Conservation (phyloP, 2,329 filamentous ascomycete genomes). For the Dactylellina sp. region DNA sequence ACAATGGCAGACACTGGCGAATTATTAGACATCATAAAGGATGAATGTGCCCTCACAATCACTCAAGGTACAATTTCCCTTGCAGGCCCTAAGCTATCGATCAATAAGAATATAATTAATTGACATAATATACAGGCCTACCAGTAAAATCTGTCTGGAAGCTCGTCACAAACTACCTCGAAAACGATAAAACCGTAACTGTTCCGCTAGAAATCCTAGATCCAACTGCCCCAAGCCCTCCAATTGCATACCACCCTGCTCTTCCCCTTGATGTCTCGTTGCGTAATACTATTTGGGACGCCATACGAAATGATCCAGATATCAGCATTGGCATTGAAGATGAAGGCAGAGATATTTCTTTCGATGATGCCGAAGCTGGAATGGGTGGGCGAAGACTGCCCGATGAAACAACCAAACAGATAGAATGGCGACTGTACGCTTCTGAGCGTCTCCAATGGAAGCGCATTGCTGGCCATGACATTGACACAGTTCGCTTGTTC, state of each 20-base stretch:
- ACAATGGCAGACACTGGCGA: conserved; percentile 55
- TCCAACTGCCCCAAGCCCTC: conserved; percentile 41
- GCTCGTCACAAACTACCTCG: conserved; percentile 39
- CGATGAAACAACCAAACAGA: conserved; percentile 4
- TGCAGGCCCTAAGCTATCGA: neutral
- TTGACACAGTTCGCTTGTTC: conserved; percentile 50
- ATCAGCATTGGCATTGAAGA: conserved; percentile 41
- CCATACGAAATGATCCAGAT: conserved; percentile 32
- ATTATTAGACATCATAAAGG: conserved; percentile 53
- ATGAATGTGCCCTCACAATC: conserved; percentile 54
- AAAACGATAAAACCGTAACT: conserved; percentile 35
- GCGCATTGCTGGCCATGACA: conserved; percentile 46
- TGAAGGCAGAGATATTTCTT: conserved; percentile 48
- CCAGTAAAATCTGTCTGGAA: conserved; percentile 53
- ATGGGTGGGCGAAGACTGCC: conserved; percentile 17
- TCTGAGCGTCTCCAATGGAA: conserved; percentile 52
- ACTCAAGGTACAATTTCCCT: conserved; percentile 36
- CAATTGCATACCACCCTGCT: conserved; percentile 40
- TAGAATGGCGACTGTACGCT: conserved; percentile 44
- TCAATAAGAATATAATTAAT: neutral
- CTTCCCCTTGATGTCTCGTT: conserved; percentile 41
- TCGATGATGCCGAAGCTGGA: conserved; percentile 50
- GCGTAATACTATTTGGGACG: conserved; percentile 39
- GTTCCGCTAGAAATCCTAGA: conserved; percentile 48
- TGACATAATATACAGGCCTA: conserved; percentile 18